Evolutionary conservation across 73 alveolate genomes (phyloP), one percentile per base, ranked within the genome.

Genomic region (Paraurostyla sp.): DNA sequence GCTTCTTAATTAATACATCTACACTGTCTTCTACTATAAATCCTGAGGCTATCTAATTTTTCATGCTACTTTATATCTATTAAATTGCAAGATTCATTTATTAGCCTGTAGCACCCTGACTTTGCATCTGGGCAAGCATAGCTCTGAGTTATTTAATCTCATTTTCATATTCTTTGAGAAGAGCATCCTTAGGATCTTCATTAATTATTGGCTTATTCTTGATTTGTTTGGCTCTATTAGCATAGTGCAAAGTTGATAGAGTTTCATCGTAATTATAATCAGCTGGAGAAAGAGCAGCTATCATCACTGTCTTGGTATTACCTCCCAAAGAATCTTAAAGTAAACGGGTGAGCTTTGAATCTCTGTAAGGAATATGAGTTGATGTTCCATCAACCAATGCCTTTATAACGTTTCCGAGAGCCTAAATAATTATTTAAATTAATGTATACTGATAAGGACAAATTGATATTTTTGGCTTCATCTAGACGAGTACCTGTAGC

Each of bases 111-210:
- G 58, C 58, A 46, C 58, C n/a, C n/a, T n/a, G n/a, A 86, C 87
- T 68, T 48, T 52, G 50, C 52, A 40, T 52, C 15, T 25, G 22
- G 11, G 50, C 80, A 50, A 78, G 45, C 41, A 59, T 48, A 4
- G 48, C 65, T 32, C 80, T 86, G 29, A 88, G 80, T 30, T 76
- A 35, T 68, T 90, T 88, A 36, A 98, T 98, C 92, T 98, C 99
- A 60, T 97, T 99, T 65, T 95, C 99, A 76, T 95, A 97, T 85
- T 98, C 73, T 50, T 98, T 92, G 15, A 98, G 96, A 36, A 97
- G 91, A 36, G 99, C 99, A 91, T 98, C 99, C 88, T 96, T 98
- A 30, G 99, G 99, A 87, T 98, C 99, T 95, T 98, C 98, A 76
- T 98, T 98, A 45, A 98, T 91, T 80, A 92, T 96, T 29, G 99